These are phyloP conservation scores for Dinochytrium kinnereticum DNA, from an alignment of 371 early-diverging fungal genomes.

Conservation along the genomic window DNA sequence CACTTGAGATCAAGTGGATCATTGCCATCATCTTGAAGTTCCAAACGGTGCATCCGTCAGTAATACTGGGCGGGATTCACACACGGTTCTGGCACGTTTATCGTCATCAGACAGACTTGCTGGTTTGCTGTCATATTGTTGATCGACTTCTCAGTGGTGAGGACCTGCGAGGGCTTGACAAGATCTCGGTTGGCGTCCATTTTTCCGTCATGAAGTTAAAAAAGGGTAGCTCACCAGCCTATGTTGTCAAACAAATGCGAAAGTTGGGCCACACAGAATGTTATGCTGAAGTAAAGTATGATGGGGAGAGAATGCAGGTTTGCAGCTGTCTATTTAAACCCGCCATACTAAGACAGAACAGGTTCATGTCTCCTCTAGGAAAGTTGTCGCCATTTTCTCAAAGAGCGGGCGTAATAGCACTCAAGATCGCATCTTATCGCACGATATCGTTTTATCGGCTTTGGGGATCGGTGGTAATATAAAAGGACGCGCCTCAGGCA, in stretches of 20 bases:
- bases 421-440: conserved; percentile 23
- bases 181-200: conserved; percentile 11
- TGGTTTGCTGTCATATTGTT: conserved; percentile 18
- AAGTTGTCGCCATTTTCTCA: conserved; percentile 19
- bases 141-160: conserved; percentile 9
- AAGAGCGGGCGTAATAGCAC: conserved; percentile 34
- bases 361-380: neutral
- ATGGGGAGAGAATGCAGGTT: conserved; percentile 37
- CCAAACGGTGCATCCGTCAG: neutral
- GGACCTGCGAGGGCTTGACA: neutral
- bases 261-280: conserved; percentile 14
- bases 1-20: conserved; percentile 1
- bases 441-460: conserved; percentile 24
- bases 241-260: conserved; percentile 26
- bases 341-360: neutral
- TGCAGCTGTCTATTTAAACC: neutral
- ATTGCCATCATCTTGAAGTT: conserved; percentile 18
- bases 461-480: too few relatives aligned
- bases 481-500: neutral
- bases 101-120: conserved; percentile 17
- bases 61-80: conserved; percentile 14
- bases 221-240: conserved; percentile 30
- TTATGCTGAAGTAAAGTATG: conserved; percentile 39
- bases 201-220: conserved; percentile 22
- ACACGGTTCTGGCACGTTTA: conserved; percentile 23